These are phyloP conservation scores for Trichoderma asperellum DNA, from an alignment of 2,329 filamentous ascomycete genomes.

Conservation along the genomic window DNA sequence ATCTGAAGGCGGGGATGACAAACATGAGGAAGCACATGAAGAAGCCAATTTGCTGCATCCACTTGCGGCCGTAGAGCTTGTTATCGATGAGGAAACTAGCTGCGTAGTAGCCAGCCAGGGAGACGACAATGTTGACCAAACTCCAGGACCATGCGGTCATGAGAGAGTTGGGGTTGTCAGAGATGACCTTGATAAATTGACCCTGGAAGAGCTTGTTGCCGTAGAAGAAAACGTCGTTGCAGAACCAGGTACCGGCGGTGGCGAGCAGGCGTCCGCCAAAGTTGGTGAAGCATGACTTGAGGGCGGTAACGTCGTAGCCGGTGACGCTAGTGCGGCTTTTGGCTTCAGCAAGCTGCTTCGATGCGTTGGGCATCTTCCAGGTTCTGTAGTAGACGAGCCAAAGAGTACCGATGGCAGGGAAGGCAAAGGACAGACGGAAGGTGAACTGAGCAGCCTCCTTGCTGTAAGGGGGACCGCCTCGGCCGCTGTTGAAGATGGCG, in stretches of 20 bases:
- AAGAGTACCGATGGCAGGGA: conserved; percentile 86
- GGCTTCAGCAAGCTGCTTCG: conserved; percentile 76
- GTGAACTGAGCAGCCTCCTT: conserved; percentile 80
- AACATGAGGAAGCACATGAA: conserved; percentile 92
- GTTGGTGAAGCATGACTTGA: conserved; percentile 76
- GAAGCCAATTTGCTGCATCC: conserved; percentile 96
- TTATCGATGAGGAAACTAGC: conserved; percentile 90
- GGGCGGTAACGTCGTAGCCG: conserved; percentile 86
- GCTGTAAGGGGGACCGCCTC: conserved; percentile 76
- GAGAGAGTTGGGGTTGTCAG: conserved; percentile 68
- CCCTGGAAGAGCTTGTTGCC: conserved; percentile 97
- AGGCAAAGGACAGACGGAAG: conserved; percentile 89
- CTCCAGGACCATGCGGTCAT: conserved; percentile 93
- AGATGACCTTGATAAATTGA: conserved; percentile 85
- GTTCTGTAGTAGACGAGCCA: conserved; percentile 97
- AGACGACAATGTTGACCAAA: conserved; percentile 86
- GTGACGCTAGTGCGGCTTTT: conserved; percentile 89
- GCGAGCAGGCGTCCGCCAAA: conserved; percentile 87
- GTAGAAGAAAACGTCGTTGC: conserved; percentile 98
- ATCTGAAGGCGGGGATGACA: conserved; percentile 86
- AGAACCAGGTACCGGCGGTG: conserved; percentile 89
- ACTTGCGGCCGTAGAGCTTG: conserved; percentile 94
- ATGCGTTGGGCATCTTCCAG: conserved; percentile 90
- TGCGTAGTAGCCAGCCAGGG: conserved; percentile 84
- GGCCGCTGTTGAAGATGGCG: conserved; percentile 82